Conservation (phyloP, 2,329 filamentous ascomycete species). For the Botrytis porri region DNA sequence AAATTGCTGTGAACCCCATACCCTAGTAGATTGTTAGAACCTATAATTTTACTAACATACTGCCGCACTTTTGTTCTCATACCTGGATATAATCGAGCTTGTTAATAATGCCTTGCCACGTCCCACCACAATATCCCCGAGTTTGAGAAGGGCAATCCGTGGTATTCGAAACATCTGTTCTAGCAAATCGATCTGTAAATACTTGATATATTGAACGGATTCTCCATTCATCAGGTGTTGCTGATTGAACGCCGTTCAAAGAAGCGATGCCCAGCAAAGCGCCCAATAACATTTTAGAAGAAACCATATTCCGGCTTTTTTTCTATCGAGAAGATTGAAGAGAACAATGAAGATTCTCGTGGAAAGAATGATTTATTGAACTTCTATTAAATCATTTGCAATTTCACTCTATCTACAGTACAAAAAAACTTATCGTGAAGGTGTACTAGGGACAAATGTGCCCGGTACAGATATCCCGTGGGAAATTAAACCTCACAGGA, state of each 20-base stretch:
- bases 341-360: background rate
- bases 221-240: constrained; percentile 11
- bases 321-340: background rate
- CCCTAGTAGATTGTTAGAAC: constrained; percentile 35
- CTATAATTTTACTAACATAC: constrained; percentile 22
- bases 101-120: constrained; percentile 43
- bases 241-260: background rate
- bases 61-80: too few species aligned
- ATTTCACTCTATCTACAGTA: too few species aligned
- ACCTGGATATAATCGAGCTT: constrained; percentile 44
- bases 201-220: constrained; percentile 18
- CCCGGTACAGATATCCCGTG: background rate
- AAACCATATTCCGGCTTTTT: background rate
- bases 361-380: too few species aligned
- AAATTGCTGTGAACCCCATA: constrained; percentile 33
- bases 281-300: background rate
- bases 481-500: background rate
- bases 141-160: constrained; percentile 28
- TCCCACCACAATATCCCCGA: constrained; percentile 47
- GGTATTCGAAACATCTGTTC: constrained; percentile 39
- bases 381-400: background rate
- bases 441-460: background rate
- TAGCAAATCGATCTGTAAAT: constrained; percentile 41
- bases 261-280: background rate
- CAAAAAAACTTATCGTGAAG: background rate